These are phyloP conservation scores for Durotheca rogersii DNA, from an alignment of 495 filamentous ascomycete species.

Conservation along the genomic window DNA sequence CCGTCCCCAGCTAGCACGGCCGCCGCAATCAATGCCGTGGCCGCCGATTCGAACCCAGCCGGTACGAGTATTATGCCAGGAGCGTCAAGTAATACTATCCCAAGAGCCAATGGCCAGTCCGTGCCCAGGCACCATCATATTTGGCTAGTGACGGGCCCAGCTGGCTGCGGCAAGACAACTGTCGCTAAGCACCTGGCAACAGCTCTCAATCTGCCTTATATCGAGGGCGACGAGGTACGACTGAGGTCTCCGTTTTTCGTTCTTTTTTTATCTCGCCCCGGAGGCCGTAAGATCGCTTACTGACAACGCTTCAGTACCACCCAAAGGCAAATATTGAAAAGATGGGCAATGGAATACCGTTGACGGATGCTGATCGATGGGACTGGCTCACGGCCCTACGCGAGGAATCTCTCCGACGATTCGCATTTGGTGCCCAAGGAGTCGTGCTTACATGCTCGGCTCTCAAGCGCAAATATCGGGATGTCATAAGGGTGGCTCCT, in stretches of 20 bases:
- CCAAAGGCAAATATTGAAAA: constrained; percentile 83
- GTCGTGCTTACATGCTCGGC: constrained; percentile 96
- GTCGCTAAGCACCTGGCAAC: constrained; percentile 77
- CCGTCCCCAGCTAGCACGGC: constrained; percentile 37
- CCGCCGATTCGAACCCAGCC: constrained; percentile 37
- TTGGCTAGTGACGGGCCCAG: constrained; percentile 96
- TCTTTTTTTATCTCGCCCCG: neutral
- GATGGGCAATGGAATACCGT: constrained; percentile 81
- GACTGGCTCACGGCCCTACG: constrained; percentile 94
- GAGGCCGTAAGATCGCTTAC: constrained; percentile 17
- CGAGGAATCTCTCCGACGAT: constrained; percentile 68
- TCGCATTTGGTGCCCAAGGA: constrained; percentile 62
- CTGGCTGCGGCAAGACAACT: constrained; percentile 95
- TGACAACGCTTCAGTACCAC: constrained; percentile 71
- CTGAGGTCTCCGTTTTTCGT: too few relatives aligned
- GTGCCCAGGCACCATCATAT: constrained; percentile 68
- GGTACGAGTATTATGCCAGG: constrained; percentile 34
- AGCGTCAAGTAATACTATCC: constrained; percentile 31
- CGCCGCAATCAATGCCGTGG: constrained; percentile 35
- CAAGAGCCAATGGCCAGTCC: constrained; percentile 25
- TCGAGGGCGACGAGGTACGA: constrained; percentile 96
- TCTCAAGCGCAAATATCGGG: constrained; percentile 94
- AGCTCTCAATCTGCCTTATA: constrained; percentile 71
- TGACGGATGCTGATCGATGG: constrained; percentile 96
- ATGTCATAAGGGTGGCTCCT: constrained; percentile 88